phyloP scores from a whole-genome alignment of 495 filamentous ascomycete genomes.

The Letharia columbiana region DNA sequence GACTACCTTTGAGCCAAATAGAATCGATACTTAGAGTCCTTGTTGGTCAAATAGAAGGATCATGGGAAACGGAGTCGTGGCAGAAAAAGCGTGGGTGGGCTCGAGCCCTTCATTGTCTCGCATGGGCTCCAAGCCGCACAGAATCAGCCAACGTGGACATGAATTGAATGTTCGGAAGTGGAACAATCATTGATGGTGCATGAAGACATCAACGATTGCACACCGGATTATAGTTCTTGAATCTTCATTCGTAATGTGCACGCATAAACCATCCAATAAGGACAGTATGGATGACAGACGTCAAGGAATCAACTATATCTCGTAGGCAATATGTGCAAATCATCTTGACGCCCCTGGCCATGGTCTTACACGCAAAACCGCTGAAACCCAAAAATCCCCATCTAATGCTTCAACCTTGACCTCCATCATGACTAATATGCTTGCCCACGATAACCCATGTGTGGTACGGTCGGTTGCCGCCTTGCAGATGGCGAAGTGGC shows the following conservation, averaged over 20 bases:
- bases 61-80: background rate
- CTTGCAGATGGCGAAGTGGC: conserved; percentile 32
- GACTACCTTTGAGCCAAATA: background rate
- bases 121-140: background rate
- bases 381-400: background rate
- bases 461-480: conserved; percentile 33
- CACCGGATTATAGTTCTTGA: background rate
- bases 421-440: conserved; percentile 17
- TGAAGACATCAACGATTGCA: background rate
- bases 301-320: background rate
- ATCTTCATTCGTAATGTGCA: background rate
- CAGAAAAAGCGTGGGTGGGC: background rate
- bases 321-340: background rate
- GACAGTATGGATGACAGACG: background rate
- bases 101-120: background rate
- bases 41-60: background rate
- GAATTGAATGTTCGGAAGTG: background rate
- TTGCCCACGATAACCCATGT: conserved; percentile 19
- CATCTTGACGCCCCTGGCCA: background rate
- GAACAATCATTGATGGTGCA: background rate
- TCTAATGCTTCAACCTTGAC: background rate
- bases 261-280: background rate
- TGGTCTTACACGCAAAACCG: background rate
- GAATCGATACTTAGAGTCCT: background rate
- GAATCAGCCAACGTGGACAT: background rate